phyloP scores from a whole-genome alignment of 768 basidiomycete species.

The Lepiota venenata region DNA sequence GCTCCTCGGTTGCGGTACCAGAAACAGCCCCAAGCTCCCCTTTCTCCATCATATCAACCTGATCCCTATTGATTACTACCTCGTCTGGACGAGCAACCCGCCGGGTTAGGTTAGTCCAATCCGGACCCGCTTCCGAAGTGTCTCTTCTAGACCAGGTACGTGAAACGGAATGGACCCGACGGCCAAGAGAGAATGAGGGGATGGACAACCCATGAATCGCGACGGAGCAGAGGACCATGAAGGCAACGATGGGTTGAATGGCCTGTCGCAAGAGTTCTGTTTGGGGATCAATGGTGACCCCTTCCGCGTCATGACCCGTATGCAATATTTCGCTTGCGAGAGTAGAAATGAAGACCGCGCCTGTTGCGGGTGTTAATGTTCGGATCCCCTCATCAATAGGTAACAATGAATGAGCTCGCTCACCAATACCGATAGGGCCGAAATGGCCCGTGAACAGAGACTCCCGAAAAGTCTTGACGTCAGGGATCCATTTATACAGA shows the following conservation, averaged over 20 bases:
- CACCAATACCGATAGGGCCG: constrained; percentile 81
- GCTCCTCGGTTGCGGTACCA: neutral
- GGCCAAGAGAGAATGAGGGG: constrained; percentile 89
- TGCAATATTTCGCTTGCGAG: constrained; percentile 64
- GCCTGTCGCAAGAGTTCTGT: constrained; percentile 62
- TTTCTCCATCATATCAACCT: constrained; percentile 30
- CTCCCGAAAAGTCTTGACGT: constrained; percentile 92
- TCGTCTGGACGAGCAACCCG: constrained; percentile 69
- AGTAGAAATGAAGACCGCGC: constrained; percentile 92
- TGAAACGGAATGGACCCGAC: constrained; percentile 86
- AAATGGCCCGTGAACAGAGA: constrained; percentile 96
- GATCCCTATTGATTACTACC: constrained; percentile 84
- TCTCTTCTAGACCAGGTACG: constrained; percentile 88
- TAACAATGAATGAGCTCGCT: constrained; percentile 16
- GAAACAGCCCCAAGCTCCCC: constrained; percentile 2
- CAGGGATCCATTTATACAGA: constrained; percentile 91
- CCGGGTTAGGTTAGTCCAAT: constrained; percentile 80
- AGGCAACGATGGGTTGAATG: constrained; percentile 92
- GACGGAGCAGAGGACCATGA: constrained; percentile 92
- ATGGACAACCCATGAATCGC: constrained; percentile 89
- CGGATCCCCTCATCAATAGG: neutral
- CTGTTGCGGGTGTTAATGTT: constrained; percentile 26
- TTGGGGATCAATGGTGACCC: constrained; percentile 34
- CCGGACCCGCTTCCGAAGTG: constrained; percentile 42
- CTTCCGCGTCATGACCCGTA: constrained; percentile 36